These are phyloP conservation scores for Davidsoniella virescens DNA, from an alignment of 2,329 filamentous ascomycete genomes.

Conservation along the genomic window DNA sequence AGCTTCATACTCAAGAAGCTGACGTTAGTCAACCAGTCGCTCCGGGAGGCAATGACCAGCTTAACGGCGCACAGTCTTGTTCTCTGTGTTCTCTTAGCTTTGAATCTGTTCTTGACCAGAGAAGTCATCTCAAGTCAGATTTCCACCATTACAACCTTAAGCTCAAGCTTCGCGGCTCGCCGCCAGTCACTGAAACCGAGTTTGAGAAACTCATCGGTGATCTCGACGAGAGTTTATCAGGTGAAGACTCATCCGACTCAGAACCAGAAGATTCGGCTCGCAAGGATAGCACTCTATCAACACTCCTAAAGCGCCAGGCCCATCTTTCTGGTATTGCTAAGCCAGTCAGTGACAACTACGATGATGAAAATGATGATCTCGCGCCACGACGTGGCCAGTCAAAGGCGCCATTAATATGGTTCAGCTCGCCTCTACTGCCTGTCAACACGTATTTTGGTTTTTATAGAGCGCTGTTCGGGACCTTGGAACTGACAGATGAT, in stretches of 20 bases:
- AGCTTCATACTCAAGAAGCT: constrained; percentile 16
- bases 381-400: constrained; percentile 39
- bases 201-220: constrained; percentile 73
- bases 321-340: constrained; percentile 41
- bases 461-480: constrained; percentile 67
- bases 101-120: constrained; percentile 59
- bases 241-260: constrained; percentile 58
- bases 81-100: constrained; percentile 64
- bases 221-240: constrained; percentile 81
- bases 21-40: constrained; percentile 16
- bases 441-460: constrained; percentile 68
- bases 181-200: constrained; percentile 58
- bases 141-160: constrained; percentile 91
- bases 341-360: constrained; percentile 29
- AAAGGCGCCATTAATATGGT: constrained; percentile 61
- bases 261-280: constrained; percentile 46
- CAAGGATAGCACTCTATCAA: constrained; percentile 55
- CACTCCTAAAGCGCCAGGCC: constrained; percentile 70
- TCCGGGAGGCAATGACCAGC: constrained; percentile 21
- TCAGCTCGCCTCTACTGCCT: constrained; percentile 59
- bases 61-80: constrained; percentile 57
- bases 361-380: constrained; percentile 26
- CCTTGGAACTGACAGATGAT: constrained; percentile 50
- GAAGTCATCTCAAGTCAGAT: constrained; percentile 75
- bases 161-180: constrained; percentile 62